Base-by-base conservation (phyloP, 371 early-diverging fungal genomes). In the Zychaea mexicana region DNA sequence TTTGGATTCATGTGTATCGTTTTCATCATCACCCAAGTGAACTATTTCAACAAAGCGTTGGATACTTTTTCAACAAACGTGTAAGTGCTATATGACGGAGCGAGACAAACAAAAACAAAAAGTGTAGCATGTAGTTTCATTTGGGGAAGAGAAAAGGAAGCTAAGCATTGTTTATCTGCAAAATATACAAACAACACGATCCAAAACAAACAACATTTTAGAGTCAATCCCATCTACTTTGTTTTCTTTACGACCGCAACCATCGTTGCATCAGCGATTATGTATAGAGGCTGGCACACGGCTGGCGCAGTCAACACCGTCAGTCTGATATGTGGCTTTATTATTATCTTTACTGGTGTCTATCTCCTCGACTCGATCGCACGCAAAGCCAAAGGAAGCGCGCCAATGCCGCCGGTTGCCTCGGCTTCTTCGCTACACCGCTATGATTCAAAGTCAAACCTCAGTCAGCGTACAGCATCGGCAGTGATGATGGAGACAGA, bases 21-120 rank as follows among this genome's bases (percentile, higher is more conserved):
- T 0, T 94, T 90, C 71, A 92, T 95, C 46, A 68, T 94, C 12
- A 87, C 88, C 31, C 96, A 96, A 80, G 92, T 96, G 82, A 96
- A 95, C 74, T 96, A 96, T 74, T 96, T 96, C 66, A 96, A 96
- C 85, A 96, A 96, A 78, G 96, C 96, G n/a, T 77, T 96, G 33
- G 94, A 94, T 68, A 73, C 86, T 54, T 96, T 94, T 65, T 90
- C 90, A 22, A 94, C 96, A 46, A 94, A 93, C 70, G 74, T 92
- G 86, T 85, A 79, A 75, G 82, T 70, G 4, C 17, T 31, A 52
- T 3, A 31, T 4, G 52, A 36, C 28, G 21, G 31, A 10, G 55
- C 7, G 24, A 30, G 26, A 30, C 6, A 27, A 22, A 22, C 26
- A 31, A 17, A 31, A 15, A 58, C 42, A 36, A 36, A 2, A n/a